phyloP scores from a whole-genome alignment of 441 rosid genomes.

The Theobroma grandiflorum region DNA sequence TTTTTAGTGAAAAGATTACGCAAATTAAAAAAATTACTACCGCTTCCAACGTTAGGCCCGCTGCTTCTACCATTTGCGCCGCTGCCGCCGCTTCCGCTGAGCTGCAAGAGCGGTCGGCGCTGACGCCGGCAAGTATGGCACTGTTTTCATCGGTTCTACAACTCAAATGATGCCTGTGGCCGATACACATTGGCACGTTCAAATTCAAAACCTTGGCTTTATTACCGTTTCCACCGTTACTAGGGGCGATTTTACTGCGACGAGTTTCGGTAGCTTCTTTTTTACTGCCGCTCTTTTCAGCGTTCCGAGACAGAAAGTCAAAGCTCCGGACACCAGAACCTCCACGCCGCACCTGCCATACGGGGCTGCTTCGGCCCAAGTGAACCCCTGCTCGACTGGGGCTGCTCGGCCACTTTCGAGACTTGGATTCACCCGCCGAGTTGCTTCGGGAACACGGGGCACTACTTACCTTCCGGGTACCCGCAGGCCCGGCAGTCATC shows the following conservation, averaged over 20 bases:
- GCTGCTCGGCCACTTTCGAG: slow-evolving; percentile 79
- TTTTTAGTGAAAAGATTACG: slow-evolving; percentile 71
- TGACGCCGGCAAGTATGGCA: slow-evolving; percentile 11
- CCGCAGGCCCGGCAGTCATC: slow-evolving; percentile 46
- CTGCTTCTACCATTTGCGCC: background rate
- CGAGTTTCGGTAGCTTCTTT: slow-evolving; percentile 41
- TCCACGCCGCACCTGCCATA: slow-evolving; percentile 80
- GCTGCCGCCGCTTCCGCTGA: background rate
- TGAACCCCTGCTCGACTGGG: slow-evolving; percentile 79
- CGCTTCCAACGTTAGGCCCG: slow-evolving; percentile 21
- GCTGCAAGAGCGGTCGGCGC: slow-evolving; percentile 2
- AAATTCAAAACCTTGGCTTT: slow-evolving; percentile 61
- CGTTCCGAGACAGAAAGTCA: slow-evolving; percentile 36
- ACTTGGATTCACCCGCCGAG: slow-evolving; percentile 84
- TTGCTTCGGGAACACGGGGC: slow-evolving; percentile 94
- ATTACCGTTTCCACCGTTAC: background rate
- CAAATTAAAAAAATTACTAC: slow-evolving; percentile 59
- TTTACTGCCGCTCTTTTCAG: slow-evolving; percentile 32
- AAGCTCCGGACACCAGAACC: slow-evolving; percentile 30
- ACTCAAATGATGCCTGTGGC: slow-evolving; percentile 65
- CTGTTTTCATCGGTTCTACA: slow-evolving; percentile 57
- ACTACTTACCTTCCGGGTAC: slow-evolving; percentile 76
- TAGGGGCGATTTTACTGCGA: slow-evolving; percentile 35
- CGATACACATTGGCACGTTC: slow-evolving; percentile 78
- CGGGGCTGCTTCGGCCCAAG: slow-evolving; percentile 82